Evolutionary conservation across 1,139 yeast genomes (phyloP).

Genomic region (Kurtzmaniella quercitrusa): DNA sequence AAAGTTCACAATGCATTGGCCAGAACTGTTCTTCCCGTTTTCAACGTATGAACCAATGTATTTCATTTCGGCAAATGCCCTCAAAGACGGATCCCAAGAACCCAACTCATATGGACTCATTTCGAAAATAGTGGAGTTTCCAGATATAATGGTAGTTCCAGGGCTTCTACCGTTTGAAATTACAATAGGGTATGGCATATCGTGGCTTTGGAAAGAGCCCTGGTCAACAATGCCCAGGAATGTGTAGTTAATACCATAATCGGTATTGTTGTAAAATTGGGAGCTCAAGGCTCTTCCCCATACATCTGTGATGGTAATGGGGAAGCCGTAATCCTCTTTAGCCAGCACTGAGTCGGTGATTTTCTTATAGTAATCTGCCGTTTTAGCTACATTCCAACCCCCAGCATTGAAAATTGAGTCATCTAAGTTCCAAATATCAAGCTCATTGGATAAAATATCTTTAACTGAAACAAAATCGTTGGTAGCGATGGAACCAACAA

Average conservation of each 20-base stretch:
- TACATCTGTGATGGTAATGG: slow-evolving; percentile 35
- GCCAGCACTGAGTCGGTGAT: slow-evolving; percentile 26
- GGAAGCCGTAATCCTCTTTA: slow-evolving; percentile 34
- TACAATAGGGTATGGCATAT: slow-evolving; percentile 42
- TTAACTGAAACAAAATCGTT: slow-evolving; percentile 37
- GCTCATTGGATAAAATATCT: slow-evolving; percentile 23
- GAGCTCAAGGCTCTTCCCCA: slow-evolving; percentile 43
- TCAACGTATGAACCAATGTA: slow-evolving; percentile 32
- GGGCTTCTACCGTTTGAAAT: slow-evolving; percentile 40
- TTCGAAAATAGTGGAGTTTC: slow-evolving; percentile 40
- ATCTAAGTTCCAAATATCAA: slow-evolving; percentile 36
- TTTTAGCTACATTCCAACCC: slow-evolving; percentile 32
- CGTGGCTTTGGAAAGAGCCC: slow-evolving; percentile 23
- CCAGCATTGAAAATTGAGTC: slow-evolving; percentile 38
- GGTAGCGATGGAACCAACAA: slow-evolving; percentile 34
- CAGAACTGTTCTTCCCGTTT: slow-evolving; percentile 21
- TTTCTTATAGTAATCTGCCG: slow-evolving; percentile 29
- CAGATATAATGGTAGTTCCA: slow-evolving; percentile 26
- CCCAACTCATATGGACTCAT: slow-evolving; percentile 41
- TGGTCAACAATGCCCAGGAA: slow-evolving; percentile 35
- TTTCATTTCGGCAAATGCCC: slow-evolving; percentile 25
- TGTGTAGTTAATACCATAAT: slow-evolving; percentile 28
- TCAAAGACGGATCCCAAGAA: slow-evolving; percentile 41
- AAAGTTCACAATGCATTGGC: slow-evolving; percentile 29
- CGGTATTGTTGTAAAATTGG: slow-evolving; percentile 28